phyloP scores from a whole-genome alignment of 208 protist genomes.

The Herpetomonas samuelpessoai region DNA sequence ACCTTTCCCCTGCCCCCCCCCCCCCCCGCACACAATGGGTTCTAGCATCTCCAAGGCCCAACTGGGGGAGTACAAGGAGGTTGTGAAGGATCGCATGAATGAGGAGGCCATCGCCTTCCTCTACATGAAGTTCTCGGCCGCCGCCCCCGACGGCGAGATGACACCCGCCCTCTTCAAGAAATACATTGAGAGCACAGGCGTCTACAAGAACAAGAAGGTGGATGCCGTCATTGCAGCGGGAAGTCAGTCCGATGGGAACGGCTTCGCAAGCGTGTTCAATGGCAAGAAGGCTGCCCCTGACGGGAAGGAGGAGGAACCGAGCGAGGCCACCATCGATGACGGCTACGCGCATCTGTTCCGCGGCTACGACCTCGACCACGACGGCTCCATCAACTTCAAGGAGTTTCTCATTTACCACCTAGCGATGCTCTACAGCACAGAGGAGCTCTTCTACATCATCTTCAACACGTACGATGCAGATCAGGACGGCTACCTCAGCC shows the following conservation, averaged over 20 bases:
- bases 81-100: slow-evolving; percentile 76
- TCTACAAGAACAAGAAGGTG: slow-evolving; percentile 76
- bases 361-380: slow-evolving; percentile 82
- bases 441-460: slow-evolving; percentile 87
- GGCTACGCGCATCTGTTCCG: slow-evolving; percentile 82
- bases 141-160: slow-evolving; percentile 74
- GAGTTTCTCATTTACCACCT: slow-evolving; percentile 89
- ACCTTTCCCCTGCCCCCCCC: no score
- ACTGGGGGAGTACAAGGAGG: slow-evolving; percentile 82
- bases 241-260: slow-evolving; percentile 3
- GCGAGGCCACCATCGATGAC: slow-evolving; percentile 17
- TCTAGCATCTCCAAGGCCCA: slow-evolving; percentile 61
- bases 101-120: slow-evolving; percentile 85
- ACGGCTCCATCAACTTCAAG: slow-evolving; percentile 87
- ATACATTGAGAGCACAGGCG: slow-evolving; percentile 78
- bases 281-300: neutral
- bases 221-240: slow-evolving; percentile 7
- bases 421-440: slow-evolving; percentile 83
- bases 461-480: slow-evolving; percentile 94
- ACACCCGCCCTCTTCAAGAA: slow-evolving; percentile 68
- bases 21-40: slow-evolving; percentile 64
- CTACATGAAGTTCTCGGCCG: slow-evolving; percentile 71
- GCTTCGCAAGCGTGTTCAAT: neutral
- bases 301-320: neutral
- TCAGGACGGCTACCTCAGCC: slow-evolving; percentile 84